phyloP scores from a whole-genome alignment of 2,329 filamentous ascomycete species.

The Cucurbitaria berberidis region DNA sequence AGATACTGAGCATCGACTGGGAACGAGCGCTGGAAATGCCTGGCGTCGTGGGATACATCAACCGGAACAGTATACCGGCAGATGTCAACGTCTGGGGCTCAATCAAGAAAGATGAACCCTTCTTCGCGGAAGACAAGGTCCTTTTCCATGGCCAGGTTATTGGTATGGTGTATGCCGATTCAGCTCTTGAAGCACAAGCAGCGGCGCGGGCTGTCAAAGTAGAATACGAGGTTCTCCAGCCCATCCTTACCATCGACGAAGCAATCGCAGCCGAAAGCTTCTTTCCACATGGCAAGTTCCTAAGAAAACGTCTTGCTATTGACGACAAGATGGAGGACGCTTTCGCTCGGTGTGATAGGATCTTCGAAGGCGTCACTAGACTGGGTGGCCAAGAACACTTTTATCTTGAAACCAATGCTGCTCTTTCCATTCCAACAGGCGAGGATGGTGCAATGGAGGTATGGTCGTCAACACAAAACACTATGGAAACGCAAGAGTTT shows the following conservation, averaged over 20 bases:
- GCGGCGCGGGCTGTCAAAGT: constrained; percentile 83
- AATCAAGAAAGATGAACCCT: constrained; percentile 78
- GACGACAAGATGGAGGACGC: constrained; percentile 67
- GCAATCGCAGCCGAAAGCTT: constrained; percentile 88
- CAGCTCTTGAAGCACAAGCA: constrained; percentile 75
- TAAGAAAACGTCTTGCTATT: constrained; percentile 72
- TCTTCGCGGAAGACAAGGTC: constrained; percentile 89
- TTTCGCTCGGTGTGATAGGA: constrained; percentile 76
- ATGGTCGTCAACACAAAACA: constrained; percentile 57
- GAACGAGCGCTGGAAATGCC: constrained; percentile 79
- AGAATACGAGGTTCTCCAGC: constrained; percentile 85
- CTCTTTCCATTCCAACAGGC: constrained; percentile 80
- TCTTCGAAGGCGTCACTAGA: constrained; percentile 80
- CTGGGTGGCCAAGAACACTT: constrained; percentile 98
- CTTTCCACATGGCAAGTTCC: constrained; percentile 77
- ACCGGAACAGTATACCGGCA: constrained; percentile 78
- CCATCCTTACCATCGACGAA: constrained; percentile 91
- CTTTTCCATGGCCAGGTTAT: constrained; percentile 89
- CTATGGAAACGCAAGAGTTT: constrained; percentile 60
- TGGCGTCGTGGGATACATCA: constrained; percentile 83
- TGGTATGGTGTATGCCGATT: constrained; percentile 82
- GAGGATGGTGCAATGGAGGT: constrained; percentile 96
- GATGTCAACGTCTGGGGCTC: constrained; percentile 91
- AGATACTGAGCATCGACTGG: constrained; percentile 78
- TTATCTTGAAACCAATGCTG: constrained; percentile 91